Base-by-base conservation (phyloP, 495 filamentous ascomycete species). In the Recurvomyces mirabilis region DNA sequence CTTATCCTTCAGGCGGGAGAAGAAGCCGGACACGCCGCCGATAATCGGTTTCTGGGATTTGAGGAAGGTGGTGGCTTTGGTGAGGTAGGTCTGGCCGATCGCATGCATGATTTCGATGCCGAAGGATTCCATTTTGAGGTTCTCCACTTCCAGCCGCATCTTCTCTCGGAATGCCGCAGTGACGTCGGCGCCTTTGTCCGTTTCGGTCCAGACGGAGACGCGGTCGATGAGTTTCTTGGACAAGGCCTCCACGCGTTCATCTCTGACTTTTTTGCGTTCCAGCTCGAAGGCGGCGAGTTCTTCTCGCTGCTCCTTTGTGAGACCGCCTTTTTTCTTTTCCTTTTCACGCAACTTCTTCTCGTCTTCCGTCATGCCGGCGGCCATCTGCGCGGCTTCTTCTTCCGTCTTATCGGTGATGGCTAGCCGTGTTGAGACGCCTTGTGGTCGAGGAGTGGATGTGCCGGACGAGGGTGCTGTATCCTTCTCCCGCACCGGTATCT, bases 91-190 rank as follows among this genome's bases (percentile, higher is more conserved):
- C 17, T 77, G 68, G 19, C 93, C 89, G 52, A 99, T 87, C 17
- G 91, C 87, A 62, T 99, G 91, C 18, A 99, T 69, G 53, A 99
- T 99, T 55, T 99, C 91, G 26, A 99, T 66, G 28, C 91, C 91
- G 59, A 99, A 99, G 11, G 82, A 89, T 66, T 99, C 91, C 85
- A 99, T 96, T 69, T 96, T 99, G 52, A 96, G 65, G 53, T 95
- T 93, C 69, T 99, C 91, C 12, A 94, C 85, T 64, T 96, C 93
- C 20, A 93, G 77, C n/a, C 79, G 73, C 17, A 78, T 94, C 72
- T 96, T 94, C 58, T 85, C 84, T 57, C 87, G 79, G 64, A 96
- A 99, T 1, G 93, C 87, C 29, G 63, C 64, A 3, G 88, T 95
- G 9, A 94, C 84, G 58, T 93, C 87, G 1, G 60, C 32, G 22